These are phyloP conservation scores for Arabis hirsuta DNA, from an alignment of 345 rosid genomes.

Conservation along the genomic window DNA sequence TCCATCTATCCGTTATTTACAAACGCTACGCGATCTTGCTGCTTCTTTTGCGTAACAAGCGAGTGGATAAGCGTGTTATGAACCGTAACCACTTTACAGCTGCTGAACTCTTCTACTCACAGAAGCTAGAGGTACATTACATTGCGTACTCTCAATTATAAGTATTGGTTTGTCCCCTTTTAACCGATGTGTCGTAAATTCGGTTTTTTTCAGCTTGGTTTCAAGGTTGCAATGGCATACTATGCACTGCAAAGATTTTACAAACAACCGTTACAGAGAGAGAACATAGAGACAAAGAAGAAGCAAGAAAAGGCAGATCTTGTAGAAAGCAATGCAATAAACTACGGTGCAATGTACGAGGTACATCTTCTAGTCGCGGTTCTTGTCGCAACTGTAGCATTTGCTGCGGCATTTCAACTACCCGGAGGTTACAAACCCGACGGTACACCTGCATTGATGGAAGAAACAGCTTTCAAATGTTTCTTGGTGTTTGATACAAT, in stretches of 20 bases:
- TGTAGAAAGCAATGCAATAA: background rate
- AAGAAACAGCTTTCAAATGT: slow-evolving; percentile 34
- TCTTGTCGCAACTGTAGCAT: slow-evolving; percentile 39
- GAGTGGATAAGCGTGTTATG: slow-evolving; percentile 41
- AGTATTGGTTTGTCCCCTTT: background rate
- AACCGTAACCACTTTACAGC: slow-evolving; percentile 45
- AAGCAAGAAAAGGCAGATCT: slow-evolving; percentile 6
- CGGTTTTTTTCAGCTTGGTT: slow-evolving; percentile 16
- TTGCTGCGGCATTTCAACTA: slow-evolving; percentile 39
- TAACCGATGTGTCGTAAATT: background rate
- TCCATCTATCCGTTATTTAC: slow-evolving; percentile 48
- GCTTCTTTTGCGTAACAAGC: slow-evolving; percentile 36
- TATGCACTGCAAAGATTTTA: slow-evolving; percentile 26
- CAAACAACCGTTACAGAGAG: slow-evolving; percentile 23
- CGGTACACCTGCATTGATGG: slow-evolving; percentile 36
- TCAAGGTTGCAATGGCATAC: slow-evolving; percentile 5
- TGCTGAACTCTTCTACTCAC: slow-evolving; percentile 40
- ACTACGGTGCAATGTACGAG: slow-evolving; percentile 29
- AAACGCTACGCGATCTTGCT: slow-evolving; percentile 12
- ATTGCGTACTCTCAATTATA: background rate
- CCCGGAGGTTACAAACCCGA: slow-evolving; percentile 38
- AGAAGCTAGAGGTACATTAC: slow-evolving; percentile 35
- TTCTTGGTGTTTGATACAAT: slow-evolving; percentile 37
- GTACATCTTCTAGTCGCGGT: slow-evolving; percentile 39
- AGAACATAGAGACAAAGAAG: slow-evolving; percentile 21